These are phyloP conservation scores for Debaryomycetaceae sp. DNA, from an alignment of 1,139 yeast species.

Conservation along the genomic window DNA sequence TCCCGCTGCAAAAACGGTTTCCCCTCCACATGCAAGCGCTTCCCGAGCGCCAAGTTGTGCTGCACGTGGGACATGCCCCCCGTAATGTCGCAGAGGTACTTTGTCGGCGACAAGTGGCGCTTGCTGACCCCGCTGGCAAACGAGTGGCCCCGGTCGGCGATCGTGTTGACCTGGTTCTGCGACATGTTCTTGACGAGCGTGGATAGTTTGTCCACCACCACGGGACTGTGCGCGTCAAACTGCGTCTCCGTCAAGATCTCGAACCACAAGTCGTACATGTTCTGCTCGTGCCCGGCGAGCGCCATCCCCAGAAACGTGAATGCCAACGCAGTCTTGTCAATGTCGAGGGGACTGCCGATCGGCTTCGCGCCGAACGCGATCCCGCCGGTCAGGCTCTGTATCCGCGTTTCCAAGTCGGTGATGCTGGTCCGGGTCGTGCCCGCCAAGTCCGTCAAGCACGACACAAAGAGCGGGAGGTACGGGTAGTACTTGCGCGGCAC, in stretches of 20 bases:
- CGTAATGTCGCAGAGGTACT: conserved; percentile 50
- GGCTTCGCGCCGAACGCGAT: conserved; percentile 49
- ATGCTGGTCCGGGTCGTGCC: conserved; percentile 67
- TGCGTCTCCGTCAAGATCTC: conserved; percentile 63
- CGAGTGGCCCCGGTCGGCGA: conserved; percentile 84
- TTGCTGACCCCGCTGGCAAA: conserved; percentile 65
- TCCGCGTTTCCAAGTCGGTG: conserved; percentile 77
- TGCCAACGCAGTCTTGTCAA: conserved; percentile 33
- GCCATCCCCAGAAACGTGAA: conserved; percentile 59
- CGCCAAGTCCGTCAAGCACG: conserved; percentile 66
- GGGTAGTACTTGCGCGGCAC: conserved; percentile 54
- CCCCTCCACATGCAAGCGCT: conserved; percentile 38
- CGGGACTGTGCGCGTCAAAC: conserved; percentile 31
- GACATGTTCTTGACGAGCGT: conserved; percentile 65
- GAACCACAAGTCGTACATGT: conserved; percentile 55
- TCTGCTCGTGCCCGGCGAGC: conserved; percentile 50
- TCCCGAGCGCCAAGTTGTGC: conserved; percentile 52
- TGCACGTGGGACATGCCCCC: conserved; percentile 70
- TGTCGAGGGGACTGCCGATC: conserved; percentile 43
- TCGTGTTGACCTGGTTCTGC: conserved; percentile 65
- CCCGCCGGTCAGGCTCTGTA: conserved; percentile 81
- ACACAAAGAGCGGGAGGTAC: conserved; percentile 66
- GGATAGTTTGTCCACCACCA: conserved; percentile 58
- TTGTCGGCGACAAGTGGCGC: conserved; percentile 51
- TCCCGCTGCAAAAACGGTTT: conserved; percentile 40